Conservation (phyloP, 106 monocot species). For the Phalaenopsis equestris region DNA sequence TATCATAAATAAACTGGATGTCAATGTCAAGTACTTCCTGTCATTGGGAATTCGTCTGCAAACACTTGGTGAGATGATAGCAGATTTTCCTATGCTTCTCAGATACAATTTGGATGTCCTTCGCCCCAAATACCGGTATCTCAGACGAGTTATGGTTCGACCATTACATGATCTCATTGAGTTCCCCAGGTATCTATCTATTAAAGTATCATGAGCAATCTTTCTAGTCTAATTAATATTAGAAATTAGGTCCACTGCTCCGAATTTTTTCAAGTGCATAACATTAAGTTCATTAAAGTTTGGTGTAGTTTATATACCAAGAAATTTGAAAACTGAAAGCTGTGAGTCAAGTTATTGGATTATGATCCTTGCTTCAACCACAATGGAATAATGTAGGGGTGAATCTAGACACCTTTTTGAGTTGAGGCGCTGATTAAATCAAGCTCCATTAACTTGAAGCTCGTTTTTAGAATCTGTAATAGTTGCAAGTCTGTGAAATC, state of each 20-base stretch:
- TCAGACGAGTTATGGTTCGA: constrained; percentile 78
- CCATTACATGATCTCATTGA: constrained; percentile 86
- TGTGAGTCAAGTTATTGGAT: background rate
- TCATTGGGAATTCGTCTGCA: constrained; percentile 74
- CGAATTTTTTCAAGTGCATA: background rate
- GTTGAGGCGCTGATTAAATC: background rate
- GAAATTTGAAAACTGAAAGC: constrained; percentile 3
- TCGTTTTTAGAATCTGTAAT: too few relatives aligned
- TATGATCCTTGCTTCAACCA: background rate
- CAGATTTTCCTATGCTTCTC: constrained; percentile 94
- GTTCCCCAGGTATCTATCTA: constrained; percentile 59
- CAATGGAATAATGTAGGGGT: background rate
- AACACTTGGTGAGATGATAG: constrained; percentile 74
- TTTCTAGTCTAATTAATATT: background rate
- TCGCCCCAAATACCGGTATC: constrained; percentile 80
- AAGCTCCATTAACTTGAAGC: too few relatives aligned
- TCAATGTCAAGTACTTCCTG: constrained; percentile 82
- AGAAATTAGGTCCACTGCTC: background rate
- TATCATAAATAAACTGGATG: constrained; percentile 70
- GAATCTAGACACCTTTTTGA: background rate
- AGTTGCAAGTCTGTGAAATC: too few relatives aligned
- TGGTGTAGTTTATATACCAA: too few relatives aligned
- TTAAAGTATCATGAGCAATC: background rate
- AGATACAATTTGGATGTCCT: constrained; percentile 75
- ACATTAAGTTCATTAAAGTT: background rate